phyloP scores from a whole-genome alignment of 768 basidiomycete species.

The Kwoniella sp. region DNA sequence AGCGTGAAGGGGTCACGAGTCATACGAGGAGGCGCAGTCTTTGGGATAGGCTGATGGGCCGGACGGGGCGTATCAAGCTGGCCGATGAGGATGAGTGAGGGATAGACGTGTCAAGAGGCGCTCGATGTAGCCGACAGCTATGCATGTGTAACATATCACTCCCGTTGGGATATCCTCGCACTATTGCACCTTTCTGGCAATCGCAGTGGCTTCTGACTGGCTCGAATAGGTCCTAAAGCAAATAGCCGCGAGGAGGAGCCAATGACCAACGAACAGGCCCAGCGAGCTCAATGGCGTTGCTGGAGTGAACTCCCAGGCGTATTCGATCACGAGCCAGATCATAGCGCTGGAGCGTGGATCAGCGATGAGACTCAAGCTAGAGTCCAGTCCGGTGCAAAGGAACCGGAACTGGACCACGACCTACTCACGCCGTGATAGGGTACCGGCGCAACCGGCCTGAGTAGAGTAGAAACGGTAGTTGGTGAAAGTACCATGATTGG shows the following conservation, averaged over 20 bases:
- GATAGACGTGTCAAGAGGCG: not conserved
- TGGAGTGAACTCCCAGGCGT: constrained; percentile 83
- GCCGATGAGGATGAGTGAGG: not conserved
- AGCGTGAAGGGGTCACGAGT: not conserved
- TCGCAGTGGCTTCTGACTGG: too few relatives aligned
- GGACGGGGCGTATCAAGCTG: constrained; percentile 5
- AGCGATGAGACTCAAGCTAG: not conserved
- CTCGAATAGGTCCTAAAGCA: too few relatives aligned
- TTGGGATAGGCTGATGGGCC: constrained; percentile 18
- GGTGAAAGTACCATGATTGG: constrained; percentile 94
- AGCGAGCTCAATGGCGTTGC: constrained; percentile 67
- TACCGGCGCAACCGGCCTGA: constrained; percentile 59
- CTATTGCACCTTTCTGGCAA: too few relatives aligned
- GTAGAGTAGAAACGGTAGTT: constrained; percentile 77
- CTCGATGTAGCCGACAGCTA: too few relatives aligned
- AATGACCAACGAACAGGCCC: constrained; percentile 57
- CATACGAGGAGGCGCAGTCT: not conserved
- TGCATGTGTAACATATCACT: too few relatives aligned
- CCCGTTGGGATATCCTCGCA: too few relatives aligned
- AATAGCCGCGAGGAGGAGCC: constrained; percentile 55
- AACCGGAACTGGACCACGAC: not conserved
- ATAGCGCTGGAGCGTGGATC: constrained; percentile 54
- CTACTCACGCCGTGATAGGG: constrained; percentile 37
- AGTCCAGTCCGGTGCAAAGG: not conserved
- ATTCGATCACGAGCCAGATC: constrained; percentile 66